Conservation (phyloP, 2,329 filamentous ascomycete genomes). For the Exophiala calicioides region DNA sequence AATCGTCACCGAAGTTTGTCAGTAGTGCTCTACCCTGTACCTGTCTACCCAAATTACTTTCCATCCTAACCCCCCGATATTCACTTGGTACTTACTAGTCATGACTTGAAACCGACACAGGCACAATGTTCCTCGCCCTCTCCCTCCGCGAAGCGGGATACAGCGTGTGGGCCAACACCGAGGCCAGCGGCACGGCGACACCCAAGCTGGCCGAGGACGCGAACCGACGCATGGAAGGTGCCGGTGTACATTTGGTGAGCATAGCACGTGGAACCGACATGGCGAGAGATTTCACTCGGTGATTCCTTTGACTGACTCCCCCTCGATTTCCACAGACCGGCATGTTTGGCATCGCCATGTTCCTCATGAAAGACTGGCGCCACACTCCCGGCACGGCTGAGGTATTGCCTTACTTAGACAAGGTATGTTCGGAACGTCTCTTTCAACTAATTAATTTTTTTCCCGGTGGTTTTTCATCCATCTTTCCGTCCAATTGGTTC, state of each 20-base stretch:
- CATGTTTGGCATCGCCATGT: constrained; percentile 64
- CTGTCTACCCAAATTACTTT: too few species aligned
- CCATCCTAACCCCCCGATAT: too few species aligned
- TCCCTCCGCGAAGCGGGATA: constrained; percentile 70
- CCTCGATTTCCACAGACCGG: constrained; percentile 28
- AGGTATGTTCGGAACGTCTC: constrained; percentile 38
- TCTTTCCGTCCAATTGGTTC: too few species aligned
- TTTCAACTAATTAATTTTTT: too few species aligned
- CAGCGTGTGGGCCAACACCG: constrained; percentile 71
- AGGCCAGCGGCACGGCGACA: constrained; percentile 68
- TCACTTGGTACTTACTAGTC: too few species aligned
- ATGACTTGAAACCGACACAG: too few species aligned
- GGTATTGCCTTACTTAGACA: constrained; percentile 65
- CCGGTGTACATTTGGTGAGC: constrained; percentile 52
- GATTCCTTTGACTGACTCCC: neutral
- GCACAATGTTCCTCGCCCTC: constrained; percentile 66
- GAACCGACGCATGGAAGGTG: constrained; percentile 22
- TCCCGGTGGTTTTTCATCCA: neutral
- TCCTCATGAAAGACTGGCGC: constrained; percentile 72
- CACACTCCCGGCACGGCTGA: constrained; percentile 55
- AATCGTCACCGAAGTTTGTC: constrained; percentile 72
- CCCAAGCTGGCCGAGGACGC: constrained; percentile 56
- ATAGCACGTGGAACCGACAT: neutral
- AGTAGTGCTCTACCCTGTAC: neutral
- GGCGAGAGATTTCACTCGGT: neutral